A percentile compares a stretch with the other conserved stretches of the same genome.
phyloP scores from a whole-genome alignment of 306 rosid species.

The Prunus salicina region DNA sequence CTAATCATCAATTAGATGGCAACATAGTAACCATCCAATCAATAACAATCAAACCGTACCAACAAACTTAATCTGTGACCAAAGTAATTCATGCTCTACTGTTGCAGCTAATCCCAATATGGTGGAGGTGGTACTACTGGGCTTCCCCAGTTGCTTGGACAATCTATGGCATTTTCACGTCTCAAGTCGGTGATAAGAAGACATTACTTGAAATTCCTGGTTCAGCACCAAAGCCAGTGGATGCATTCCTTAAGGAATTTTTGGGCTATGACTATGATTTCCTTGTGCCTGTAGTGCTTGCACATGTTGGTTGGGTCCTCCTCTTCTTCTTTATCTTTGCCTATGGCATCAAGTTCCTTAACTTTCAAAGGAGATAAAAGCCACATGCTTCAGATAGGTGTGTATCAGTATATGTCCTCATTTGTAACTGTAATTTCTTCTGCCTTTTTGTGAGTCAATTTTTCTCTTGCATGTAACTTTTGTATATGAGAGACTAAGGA shows the following conservation, averaged over 20 bases:
- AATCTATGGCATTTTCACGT: slow-evolving; percentile 27
- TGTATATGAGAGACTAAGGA: not conserved
- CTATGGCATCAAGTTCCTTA: slow-evolving; percentile 35
- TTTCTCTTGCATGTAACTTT: not conserved
- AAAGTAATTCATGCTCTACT: not conserved
- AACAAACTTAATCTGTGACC: not conserved
- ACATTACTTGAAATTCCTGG: not conserved
- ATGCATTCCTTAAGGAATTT: slow-evolving; percentile 17
- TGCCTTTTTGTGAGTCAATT: not conserved
- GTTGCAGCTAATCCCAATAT: slow-evolving; percentile 32
- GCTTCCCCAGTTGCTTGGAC: slow-evolving; percentile 33
- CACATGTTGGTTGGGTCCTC: slow-evolving; percentile 34
- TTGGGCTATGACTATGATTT: slow-evolving; percentile 33
- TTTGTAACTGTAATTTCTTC: not conserved
- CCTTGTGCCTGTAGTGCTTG: slow-evolving; percentile 28
- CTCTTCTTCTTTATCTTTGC: slow-evolving; percentile 34
- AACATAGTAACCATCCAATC: too few species aligned
- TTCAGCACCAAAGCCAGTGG: not conserved
- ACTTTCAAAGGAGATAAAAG: slow-evolving; percentile 28
- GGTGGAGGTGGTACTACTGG: slow-evolving; percentile 46
- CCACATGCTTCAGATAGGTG: not conserved
- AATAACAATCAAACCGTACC: too few species aligned
- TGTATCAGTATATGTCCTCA: not conserved
- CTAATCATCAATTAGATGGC: too few species aligned
- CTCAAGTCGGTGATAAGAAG: slow-evolving; percentile 24